Evolutionary conservation across 2,329 filamentous ascomycete species (phyloP).

Genomic region (Fusarium napiforme): DNA sequence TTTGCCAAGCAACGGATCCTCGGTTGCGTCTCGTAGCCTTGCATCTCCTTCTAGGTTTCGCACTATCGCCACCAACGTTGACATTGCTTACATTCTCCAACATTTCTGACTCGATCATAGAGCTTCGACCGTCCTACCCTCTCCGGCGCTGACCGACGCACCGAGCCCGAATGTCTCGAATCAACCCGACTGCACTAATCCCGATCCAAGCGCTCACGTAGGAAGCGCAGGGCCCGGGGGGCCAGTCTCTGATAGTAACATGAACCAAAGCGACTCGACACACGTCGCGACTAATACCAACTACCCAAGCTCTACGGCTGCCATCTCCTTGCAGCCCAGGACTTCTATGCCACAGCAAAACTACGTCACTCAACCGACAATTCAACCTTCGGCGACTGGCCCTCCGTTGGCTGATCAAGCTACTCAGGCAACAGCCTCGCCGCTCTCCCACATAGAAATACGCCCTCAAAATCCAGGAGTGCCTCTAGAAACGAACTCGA

Average conservation of each 20-base stretch:
- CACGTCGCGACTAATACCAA: constrained; percentile 15
- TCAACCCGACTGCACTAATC: constrained; percentile 50
- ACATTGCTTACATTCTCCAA: neutral
- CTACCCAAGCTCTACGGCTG: neutral
- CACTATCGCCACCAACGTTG: constrained; percentile 3
- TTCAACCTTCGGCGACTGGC: neutral
- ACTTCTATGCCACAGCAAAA: neutral
- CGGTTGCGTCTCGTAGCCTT: constrained; percentile 8
- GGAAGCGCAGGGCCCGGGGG: constrained; percentile 12
- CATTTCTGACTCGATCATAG: constrained; percentile 34
- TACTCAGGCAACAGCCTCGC: constrained; percentile 1
- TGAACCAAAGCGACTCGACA: constrained; percentile 10
- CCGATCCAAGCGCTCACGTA: constrained; percentile 21
- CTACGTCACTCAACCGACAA: constrained; percentile 1
- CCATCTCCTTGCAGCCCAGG: constrained; percentile 1
- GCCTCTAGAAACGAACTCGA: neutral
- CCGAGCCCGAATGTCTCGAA: constrained; percentile 58
- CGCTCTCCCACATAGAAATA: neutral
- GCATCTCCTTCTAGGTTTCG: neutral
- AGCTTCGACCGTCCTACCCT: constrained; percentile 61
- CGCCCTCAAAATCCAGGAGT: neutral
- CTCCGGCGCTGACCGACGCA: constrained; percentile 72
- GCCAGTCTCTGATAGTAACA: constrained; percentile 13
- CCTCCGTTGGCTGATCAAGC: neutral
- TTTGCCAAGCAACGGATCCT: neutral